phyloP scores from a whole-genome alignment of 257 asterid species.

The Jasminum sambac region DNA sequence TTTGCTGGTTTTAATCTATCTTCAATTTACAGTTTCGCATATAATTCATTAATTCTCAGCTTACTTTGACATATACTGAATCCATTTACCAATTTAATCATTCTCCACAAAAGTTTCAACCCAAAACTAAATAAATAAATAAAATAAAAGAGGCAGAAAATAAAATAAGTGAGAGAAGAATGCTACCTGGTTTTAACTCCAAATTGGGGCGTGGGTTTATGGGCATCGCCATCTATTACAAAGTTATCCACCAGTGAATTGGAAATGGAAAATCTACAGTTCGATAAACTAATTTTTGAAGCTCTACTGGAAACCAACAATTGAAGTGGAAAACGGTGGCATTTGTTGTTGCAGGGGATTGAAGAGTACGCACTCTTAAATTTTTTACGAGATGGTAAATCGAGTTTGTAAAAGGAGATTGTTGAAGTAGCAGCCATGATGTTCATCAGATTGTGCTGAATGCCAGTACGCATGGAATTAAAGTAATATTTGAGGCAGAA shows the following conservation, averaged over 20 bases:
- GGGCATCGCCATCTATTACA: constrained; percentile 45
- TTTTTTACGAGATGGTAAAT: constrained; percentile 24
- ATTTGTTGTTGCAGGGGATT: constrained; percentile 21
- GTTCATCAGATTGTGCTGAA: constrained; percentile 3
- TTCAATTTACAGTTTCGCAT: not conserved
- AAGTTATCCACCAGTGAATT: constrained; percentile 45
- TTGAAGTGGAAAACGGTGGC: not conserved
- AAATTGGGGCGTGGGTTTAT: constrained; percentile 16
- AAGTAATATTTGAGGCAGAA: constrained; percentile 31
- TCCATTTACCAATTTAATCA: not conserved
- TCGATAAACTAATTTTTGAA: constrained; percentile 21
- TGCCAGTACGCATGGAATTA: constrained; percentile 2
- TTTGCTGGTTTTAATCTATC: not conserved
- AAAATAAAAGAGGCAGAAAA: not conserved
- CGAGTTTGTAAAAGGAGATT: constrained; percentile 33
- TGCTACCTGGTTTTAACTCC: constrained; percentile 56
- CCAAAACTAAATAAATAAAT: too few species aligned
- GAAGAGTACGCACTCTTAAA: constrained; percentile 24
- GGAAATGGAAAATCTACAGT: constrained; percentile 25
- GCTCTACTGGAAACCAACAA: constrained; percentile 25
- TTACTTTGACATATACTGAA: not conserved
- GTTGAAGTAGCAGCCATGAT: constrained; percentile 45
- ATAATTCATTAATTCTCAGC: not conserved
- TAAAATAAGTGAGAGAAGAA: not conserved
- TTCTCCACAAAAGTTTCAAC: not conserved